A percentile compares a stretch with the other conserved stretches of the same genome.
Conservation (phyloP, 305 asterid species). For the Coffea humblotiana region DNA sequence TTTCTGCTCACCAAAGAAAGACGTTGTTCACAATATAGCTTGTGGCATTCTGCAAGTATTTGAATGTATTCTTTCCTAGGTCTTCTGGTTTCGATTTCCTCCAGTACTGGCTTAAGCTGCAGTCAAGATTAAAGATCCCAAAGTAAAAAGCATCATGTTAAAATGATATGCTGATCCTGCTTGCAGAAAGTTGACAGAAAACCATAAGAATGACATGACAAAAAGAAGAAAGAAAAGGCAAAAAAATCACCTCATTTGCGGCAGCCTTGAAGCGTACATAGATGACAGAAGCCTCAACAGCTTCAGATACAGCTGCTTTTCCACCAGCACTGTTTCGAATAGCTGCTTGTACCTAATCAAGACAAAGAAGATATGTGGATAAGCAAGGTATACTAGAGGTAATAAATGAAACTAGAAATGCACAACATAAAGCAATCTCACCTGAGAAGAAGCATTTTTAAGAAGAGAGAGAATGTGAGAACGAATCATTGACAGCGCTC, state of each 20-base stretch:
- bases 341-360: slow-evolving; percentile 74
- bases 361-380: slow-evolving; percentile 14
- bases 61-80: slow-evolving; percentile 92
- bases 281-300: slow-evolving; percentile 89
- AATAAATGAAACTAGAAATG: slow-evolving; percentile 11
- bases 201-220: not conserved
- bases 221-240: not conserved
- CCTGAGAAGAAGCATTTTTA: slow-evolving; percentile 93
- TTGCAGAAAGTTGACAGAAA: not conserved
- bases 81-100: slow-evolving; percentile 92
- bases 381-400: not conserved
- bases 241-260: slow-evolving; percentile 73
- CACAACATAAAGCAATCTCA: slow-evolving; percentile 28
- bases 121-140: slow-evolving; percentile 2
- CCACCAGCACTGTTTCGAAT: slow-evolving; percentile 69
- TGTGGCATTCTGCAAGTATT: slow-evolving; percentile 94
- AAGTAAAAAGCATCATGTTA: not conserved
- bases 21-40: slow-evolving; percentile 93
- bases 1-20: slow-evolving; percentile 72
- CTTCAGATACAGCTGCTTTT: slow-evolving; percentile 82
- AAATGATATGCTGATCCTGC: not conserved
- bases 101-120: slow-evolving; percentile 95
- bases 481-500: slow-evolving; percentile 97
- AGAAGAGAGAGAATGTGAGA: slow-evolving; percentile 84
- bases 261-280: slow-evolving; percentile 98